These are phyloP conservation scores for Komagataella mondaviorum DNA, from an alignment of 805 yeast species.

Conservation along the genomic window DNA sequence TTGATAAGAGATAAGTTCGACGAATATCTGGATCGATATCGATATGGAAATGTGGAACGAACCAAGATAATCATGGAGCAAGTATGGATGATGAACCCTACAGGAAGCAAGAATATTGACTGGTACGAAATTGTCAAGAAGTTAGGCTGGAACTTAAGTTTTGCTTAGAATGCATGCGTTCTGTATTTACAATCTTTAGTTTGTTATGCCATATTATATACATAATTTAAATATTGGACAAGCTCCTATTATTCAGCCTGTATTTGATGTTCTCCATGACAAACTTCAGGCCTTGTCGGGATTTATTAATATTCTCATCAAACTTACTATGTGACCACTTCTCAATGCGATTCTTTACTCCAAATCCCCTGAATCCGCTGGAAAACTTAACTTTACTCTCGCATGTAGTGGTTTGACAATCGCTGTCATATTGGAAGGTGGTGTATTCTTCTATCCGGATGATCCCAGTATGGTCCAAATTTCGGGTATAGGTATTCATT, in stretches of 20 bases:
- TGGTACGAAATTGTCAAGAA: constrained; percentile 58
- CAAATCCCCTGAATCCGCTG: constrained; percentile 47
- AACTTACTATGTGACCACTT: constrained; percentile 67
- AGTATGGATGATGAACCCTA: constrained; percentile 32
- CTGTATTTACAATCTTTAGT: not conserved
- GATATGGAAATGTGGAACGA: constrained; percentile 46
- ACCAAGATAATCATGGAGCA: constrained; percentile 28
- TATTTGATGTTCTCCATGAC: constrained; percentile 45
- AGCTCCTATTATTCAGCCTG: constrained; percentile 2
- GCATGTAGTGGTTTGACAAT: constrained; percentile 5
- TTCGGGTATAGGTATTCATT: constrained; percentile 62
- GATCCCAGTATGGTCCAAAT: constrained; percentile 71
- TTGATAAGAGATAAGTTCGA: constrained; percentile 38
- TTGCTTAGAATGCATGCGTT: constrained; percentile 31
- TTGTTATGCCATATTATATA: not conserved
- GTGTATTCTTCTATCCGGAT: constrained; percentile 71
- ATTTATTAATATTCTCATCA: constrained; percentile 48
- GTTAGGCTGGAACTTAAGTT: constrained; percentile 68
- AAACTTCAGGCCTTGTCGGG: constrained; percentile 60
- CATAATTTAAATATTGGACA: not conserved
- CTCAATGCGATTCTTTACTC: constrained; percentile 66
- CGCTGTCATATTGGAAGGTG: constrained; percentile 28
- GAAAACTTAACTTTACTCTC: constrained; percentile 43
- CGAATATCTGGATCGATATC: constrained; percentile 45
- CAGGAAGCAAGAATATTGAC: constrained; percentile 52